Base-by-base conservation (phyloP, 73 alveolate species). In the Paramecium caudatum region DNA sequence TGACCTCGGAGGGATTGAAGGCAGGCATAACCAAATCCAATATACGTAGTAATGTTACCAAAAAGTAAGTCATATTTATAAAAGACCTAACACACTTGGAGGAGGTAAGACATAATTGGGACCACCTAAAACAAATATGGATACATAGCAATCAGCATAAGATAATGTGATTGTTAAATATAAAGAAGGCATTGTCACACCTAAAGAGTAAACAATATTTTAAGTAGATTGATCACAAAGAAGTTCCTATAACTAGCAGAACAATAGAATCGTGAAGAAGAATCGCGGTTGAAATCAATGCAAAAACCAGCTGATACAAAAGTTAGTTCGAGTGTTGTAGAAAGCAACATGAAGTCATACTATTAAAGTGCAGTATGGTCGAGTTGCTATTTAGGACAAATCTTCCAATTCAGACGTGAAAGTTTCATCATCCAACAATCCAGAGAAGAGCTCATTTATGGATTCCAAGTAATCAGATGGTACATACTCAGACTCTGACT, bases 321-420 rank as follows among this genome's bases (percentile, higher is more conserved):
- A 19, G 88, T 45, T 1, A 74, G 88, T 41, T 37, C 17, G 12
- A 74, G 88, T 45, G 65, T 74, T 19, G 65, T 47, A 1, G 88
- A 74, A 46, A 74, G 88, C 25, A 74, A 74, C 32, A 23, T 74
- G 88, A 74, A 74, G 39, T 74, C 88, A 9, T 74, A 36, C 32
- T 74, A 74, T 16, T 21, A 74, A 74, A 41, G 69, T 41, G 88
- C 88, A n/a, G 88, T 74, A 74, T 41, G n/a, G 21, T 39, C 5
- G 43, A 10, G 16, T 33, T 65, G 27, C 17, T 41, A 74, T 17
- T 45, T 41, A 74, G 88, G 88, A 74, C 43, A 74, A 74, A 74
- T 74, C 88, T 41, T 74, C 88, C 19, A 74, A 74, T 41, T 74
- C 88, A 45, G 88, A 74, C 43, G 68, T 74, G 6, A 74, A 74